These are phyloP conservation scores for Albizia julibrissin DNA, from an alignment of 306 rosid genomes.

Conservation along the genomic window DNA sequence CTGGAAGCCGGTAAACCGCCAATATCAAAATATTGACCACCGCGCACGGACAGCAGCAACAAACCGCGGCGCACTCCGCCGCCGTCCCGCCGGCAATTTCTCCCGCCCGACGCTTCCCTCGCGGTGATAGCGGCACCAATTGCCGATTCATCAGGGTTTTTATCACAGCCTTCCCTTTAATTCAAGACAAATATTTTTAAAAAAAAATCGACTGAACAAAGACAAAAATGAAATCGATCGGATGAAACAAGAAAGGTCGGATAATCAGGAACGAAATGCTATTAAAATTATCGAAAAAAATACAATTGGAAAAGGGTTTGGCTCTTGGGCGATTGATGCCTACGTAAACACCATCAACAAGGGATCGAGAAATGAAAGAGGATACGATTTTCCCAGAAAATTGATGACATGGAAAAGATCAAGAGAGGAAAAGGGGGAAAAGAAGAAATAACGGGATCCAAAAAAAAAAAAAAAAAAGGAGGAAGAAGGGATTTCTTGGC, in stretches of 20 bases:
- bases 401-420: not conserved
- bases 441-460: not conserved
- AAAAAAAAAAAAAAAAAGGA: not conserved
- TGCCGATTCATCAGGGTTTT: slow-evolving; percentile 34
- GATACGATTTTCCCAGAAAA: not conserved
- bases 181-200: not conserved
- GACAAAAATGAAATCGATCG: not conserved
- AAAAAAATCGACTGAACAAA: too few species aligned
- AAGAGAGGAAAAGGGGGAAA: not conserved
- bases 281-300: not conserved
- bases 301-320: not conserved
- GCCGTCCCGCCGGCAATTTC: slow-evolving; percentile 68
- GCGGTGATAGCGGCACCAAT: slow-evolving; percentile 19
- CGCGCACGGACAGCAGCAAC: slow-evolving; percentile 81
- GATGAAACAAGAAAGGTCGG: not conserved
- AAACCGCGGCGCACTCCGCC: slow-evolving; percentile 82
- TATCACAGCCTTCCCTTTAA: not conserved
- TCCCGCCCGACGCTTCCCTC: slow-evolving; percentile 40
- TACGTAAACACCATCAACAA: not conserved
- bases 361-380: not conserved
- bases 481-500: not conserved
- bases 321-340: not conserved
- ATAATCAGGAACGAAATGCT: not conserved
- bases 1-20: slow-evolving; percentile 58
- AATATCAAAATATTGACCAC: slow-evolving; percentile 54